Percentiles rank a stretch among this genome's conserved stretches.
Conservation (phyloP, 2,329 filamentous ascomycete genomes). For the Pyrenochaeta sp. region DNA sequence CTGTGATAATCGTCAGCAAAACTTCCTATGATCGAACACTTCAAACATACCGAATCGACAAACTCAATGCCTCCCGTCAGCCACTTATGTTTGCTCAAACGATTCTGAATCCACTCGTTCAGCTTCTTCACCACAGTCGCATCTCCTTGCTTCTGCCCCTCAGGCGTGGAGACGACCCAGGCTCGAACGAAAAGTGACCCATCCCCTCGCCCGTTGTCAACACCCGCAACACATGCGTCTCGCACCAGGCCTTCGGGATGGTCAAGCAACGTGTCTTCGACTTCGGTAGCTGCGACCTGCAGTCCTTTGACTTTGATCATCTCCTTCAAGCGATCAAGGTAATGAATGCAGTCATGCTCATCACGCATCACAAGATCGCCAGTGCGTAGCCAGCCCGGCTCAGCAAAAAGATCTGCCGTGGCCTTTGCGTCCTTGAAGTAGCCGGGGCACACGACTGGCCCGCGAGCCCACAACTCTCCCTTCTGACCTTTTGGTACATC, state of each 20-base stretch:
- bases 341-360: conserved; percentile 31
- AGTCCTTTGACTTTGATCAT: conserved; percentile 59
- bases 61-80: conserved; percentile 38
- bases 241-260: conserved; percentile 44
- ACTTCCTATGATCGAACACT: neutral
- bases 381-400: conserved; percentile 37
- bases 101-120: conserved; percentile 26
- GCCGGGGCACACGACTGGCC: conserved; percentile 38
- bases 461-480: conserved; percentile 38
- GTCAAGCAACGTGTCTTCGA: conserved; percentile 55
- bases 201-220: conserved; percentile 38
- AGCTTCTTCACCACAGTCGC: conserved; percentile 25
- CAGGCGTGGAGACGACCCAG: conserved; percentile 36
- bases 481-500: conserved; percentile 33
- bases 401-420: conserved; percentile 36
- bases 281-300: conserved; percentile 59
- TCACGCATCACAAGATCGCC: conserved; percentile 39
- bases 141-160: conserved; percentile 21
- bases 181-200: conserved; percentile 38
- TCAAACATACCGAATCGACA: conserved; percentile 32
- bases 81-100: conserved; percentile 40
- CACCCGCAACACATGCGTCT: conserved; percentile 43
- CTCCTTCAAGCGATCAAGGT: conserved; percentile 51
- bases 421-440: conserved; percentile 40
- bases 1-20: conserved; percentile 12